Conservation (phyloP, 495 filamentous ascomycete species). For the Evansstolkia leycettana region DNA sequence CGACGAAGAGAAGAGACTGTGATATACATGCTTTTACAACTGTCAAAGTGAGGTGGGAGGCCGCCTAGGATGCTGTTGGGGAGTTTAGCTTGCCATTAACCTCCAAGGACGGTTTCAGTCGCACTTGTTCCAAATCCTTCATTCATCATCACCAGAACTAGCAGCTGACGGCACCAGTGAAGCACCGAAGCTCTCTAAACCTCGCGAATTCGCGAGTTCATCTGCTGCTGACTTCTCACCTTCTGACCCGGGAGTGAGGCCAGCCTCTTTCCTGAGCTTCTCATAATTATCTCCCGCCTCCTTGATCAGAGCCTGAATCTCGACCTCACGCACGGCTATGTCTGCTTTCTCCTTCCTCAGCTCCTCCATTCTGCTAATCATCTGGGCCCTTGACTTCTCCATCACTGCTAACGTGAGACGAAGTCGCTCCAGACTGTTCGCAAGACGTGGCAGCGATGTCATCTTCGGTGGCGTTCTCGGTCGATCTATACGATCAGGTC, state of each 20-base stretch:
- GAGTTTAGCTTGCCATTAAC: no score
- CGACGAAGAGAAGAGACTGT: no score
- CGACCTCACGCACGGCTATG: slow-evolving; percentile 60
- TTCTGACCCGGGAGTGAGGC: slow-evolving; percentile 19
- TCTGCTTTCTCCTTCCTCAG: slow-evolving; percentile 53
- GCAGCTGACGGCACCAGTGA: slow-evolving; percentile 15
- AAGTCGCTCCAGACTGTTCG: slow-evolving; percentile 35
- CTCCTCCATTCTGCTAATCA: slow-evolving; percentile 47
- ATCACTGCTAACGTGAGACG: slow-evolving; percentile 40
- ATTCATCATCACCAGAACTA: slow-evolving; percentile 17
- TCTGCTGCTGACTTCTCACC: slow-evolving; percentile 13
- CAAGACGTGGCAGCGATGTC: slow-evolving; percentile 43
- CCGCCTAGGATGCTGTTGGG: no score
- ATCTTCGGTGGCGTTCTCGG: slow-evolving; percentile 45
- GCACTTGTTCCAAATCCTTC: no score
- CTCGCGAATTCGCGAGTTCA: slow-evolving; percentile 23
- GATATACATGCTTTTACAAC: no score
- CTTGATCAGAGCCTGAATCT: slow-evolving; percentile 70
- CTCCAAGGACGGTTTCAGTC: no score
- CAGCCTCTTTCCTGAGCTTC: slow-evolving; percentile 42
- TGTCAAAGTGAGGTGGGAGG: no score
- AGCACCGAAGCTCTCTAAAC: slow-evolving; percentile 29
- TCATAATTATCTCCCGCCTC: slow-evolving; percentile 75
- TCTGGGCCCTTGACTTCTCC: slow-evolving; percentile 39
- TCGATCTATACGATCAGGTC: slow-evolving; percentile 28